Percentiles rank a stretch among this genome's conserved stretches.
These are phyloP conservation scores for Chalciporus pseudorubinellus DNA, from an alignment of 768 basidiomycete genomes.

Conservation along the genomic window DNA sequence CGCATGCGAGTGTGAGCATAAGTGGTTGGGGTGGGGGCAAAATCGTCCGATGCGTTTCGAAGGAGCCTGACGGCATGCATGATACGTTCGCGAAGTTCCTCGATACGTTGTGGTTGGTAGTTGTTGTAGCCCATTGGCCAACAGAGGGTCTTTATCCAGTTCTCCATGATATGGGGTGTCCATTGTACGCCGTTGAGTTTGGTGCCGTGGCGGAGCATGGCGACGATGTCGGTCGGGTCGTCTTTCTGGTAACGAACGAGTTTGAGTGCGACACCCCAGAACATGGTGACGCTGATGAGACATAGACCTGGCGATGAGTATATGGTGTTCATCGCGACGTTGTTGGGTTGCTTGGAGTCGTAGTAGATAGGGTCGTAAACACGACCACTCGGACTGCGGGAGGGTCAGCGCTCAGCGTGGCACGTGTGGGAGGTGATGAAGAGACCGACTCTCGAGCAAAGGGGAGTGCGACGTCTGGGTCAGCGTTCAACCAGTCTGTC, in stretches of 20 bases:
- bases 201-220: constrained; percentile 63
- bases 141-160: constrained; percentile 56
- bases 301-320: constrained; percentile 55
- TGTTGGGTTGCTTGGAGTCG: constrained; percentile 50
- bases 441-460: constrained; percentile 56
- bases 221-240: constrained; percentile 64
- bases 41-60: constrained; percentile 18
- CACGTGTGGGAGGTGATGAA: neutral
- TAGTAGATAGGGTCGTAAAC: constrained; percentile 60
- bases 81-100: constrained; percentile 49
- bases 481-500: constrained; percentile 74
- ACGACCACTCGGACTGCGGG: constrained; percentile 21
- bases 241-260: constrained; percentile 62
- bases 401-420: constrained; percentile 9
- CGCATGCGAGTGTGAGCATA: constrained; percentile 4
- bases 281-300: constrained; percentile 62
- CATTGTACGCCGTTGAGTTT: constrained; percentile 51
- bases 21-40: neutral
- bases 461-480: constrained; percentile 69
- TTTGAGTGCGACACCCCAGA: constrained; percentile 73
- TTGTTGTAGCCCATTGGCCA: constrained; percentile 61
- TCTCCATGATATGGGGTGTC: constrained; percentile 52
- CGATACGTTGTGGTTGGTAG: constrained; percentile 45
- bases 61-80: constrained; percentile 47
- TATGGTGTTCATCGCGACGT: constrained; percentile 53